phyloP scores from a whole-genome alignment of 2,329 filamentous ascomycete genomes.

The Septoria linicola region DNA sequence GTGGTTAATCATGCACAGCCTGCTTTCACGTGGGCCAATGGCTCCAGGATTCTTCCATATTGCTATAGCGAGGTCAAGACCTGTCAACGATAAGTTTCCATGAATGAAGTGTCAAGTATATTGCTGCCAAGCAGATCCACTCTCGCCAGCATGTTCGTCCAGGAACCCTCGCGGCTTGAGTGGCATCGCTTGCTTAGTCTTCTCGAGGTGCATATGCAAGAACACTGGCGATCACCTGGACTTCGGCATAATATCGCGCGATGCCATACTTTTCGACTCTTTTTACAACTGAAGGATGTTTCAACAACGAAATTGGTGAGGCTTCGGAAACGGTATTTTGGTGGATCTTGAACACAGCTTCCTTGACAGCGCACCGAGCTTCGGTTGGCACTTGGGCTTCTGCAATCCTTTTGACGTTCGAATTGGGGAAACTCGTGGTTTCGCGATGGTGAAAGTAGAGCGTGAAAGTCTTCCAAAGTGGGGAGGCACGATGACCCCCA shows the following conservation, averaged over 20 bases:
- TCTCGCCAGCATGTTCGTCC: background rate
- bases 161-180: background rate
- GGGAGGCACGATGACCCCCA: too few relatives aligned
- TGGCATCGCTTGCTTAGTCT: constrained; percentile 9
- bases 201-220: background rate
- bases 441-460: too few relatives aligned
- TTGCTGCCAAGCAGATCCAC: constrained; percentile 10
- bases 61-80: constrained; percentile 4
- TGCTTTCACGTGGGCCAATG: background rate
- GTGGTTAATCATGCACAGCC: background rate
- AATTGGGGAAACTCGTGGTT: too few relatives aligned
- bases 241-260: constrained; percentile 6
- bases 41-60: background rate
- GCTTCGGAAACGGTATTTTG: too few relatives aligned
- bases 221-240: constrained; percentile 1
- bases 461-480: too few relatives aligned
- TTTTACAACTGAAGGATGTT: too few relatives aligned
- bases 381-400: too few relatives aligned
- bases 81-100: constrained; percentile 6
- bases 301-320: too few relatives aligned
- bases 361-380: too few relatives aligned
- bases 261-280: background rate
- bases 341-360: too few relatives aligned
- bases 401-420: too few relatives aligned
- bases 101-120: constrained; percentile 5